phyloP scores from a whole-genome alignment of 768 basidiomycete species.

The Mycena vulgaris region DNA sequence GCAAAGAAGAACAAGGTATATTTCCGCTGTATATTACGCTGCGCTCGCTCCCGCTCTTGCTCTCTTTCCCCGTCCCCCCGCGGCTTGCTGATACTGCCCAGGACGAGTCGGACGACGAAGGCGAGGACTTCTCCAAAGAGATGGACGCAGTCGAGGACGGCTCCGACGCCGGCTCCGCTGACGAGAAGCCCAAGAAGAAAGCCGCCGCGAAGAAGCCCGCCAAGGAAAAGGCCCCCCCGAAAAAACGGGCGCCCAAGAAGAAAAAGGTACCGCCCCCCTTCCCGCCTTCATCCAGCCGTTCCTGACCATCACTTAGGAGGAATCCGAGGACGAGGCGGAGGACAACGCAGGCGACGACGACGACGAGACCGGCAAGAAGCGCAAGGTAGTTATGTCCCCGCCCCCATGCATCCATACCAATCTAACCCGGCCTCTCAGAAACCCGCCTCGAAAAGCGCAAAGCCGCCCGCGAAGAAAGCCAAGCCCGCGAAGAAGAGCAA shows the following conservation, averaged over 20 bases:
- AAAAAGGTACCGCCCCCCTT: slow-evolving; percentile 47
- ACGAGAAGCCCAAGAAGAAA: slow-evolving; percentile 66
- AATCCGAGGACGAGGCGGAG: slow-evolving; percentile 53
- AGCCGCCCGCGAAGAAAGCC: slow-evolving; percentile 64
- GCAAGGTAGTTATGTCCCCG: slow-evolving; percentile 65
- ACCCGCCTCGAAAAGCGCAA: slow-evolving; percentile 57
- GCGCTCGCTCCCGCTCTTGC: no score
- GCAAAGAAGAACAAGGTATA: slow-evolving; percentile 55
- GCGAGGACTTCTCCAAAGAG: slow-evolving; percentile 43
- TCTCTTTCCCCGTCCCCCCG: slow-evolving; percentile 1
- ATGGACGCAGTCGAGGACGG: slow-evolving; percentile 48
- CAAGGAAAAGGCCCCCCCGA: slow-evolving; percentile 57
- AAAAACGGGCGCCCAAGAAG: slow-evolving; percentile 53
- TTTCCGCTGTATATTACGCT: no score
- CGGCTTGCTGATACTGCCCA: background rate
- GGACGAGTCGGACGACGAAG: slow-evolving; percentile 33
- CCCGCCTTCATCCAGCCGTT: background rate
- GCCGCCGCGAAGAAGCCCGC: slow-evolving; percentile 56
- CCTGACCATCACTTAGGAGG: slow-evolving; percentile 39
- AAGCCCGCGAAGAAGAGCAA: slow-evolving; percentile 49
- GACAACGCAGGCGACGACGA: slow-evolving; percentile 67
- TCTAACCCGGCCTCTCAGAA: slow-evolving; percentile 48
- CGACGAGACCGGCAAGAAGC: slow-evolving; percentile 71
- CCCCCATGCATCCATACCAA: background rate
- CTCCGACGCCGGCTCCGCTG: slow-evolving; percentile 44